Evolutionary conservation across 2,329 filamentous ascomycete genomes (phyloP).

Genomic region (Penicillium sp.): DNA sequence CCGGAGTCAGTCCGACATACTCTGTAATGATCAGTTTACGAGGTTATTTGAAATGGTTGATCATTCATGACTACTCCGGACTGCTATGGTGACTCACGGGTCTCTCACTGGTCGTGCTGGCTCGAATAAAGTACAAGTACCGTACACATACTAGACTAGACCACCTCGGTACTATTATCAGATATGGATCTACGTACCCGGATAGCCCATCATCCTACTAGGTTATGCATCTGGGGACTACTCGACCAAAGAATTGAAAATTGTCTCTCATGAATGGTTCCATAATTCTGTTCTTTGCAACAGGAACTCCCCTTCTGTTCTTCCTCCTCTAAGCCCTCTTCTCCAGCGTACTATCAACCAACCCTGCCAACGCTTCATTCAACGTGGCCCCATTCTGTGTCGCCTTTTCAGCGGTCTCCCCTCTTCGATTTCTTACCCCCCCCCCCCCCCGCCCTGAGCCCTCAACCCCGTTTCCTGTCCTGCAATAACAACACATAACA

Average conservation of each 20-base stretch:
- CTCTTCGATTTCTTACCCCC: not conserved
- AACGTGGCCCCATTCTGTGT: not conserved
- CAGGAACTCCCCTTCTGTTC: not conserved
- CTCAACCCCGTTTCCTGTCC: not conserved
- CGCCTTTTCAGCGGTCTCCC: conserved; percentile 1
- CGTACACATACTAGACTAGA: not conserved
- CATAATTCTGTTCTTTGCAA: not conserved
- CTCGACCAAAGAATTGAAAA: not conserved
- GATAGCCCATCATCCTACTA: not conserved
- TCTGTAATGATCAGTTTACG: too few relatives aligned
- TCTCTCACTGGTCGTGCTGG: not conserved
- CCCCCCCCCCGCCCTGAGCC: conserved; percentile 3
- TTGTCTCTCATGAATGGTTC: not conserved
- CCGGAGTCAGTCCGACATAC: not conserved
- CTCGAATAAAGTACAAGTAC: too few relatives aligned
- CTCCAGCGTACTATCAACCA: conserved; percentile 1
- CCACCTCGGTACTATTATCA: not conserved
- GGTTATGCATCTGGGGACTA: not conserved
- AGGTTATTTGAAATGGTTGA: too few relatives aligned
- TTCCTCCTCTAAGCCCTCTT: not conserved
- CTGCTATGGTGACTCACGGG: not conserved
- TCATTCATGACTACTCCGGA: not conserved
- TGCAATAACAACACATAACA: conserved; percentile 5
- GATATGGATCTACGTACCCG: not conserved
- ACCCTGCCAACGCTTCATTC: conserved; percentile 3